phyloP scores from a whole-genome alignment of 768 basidiomycete species.

The Phaeolepiota aurea region DNA sequence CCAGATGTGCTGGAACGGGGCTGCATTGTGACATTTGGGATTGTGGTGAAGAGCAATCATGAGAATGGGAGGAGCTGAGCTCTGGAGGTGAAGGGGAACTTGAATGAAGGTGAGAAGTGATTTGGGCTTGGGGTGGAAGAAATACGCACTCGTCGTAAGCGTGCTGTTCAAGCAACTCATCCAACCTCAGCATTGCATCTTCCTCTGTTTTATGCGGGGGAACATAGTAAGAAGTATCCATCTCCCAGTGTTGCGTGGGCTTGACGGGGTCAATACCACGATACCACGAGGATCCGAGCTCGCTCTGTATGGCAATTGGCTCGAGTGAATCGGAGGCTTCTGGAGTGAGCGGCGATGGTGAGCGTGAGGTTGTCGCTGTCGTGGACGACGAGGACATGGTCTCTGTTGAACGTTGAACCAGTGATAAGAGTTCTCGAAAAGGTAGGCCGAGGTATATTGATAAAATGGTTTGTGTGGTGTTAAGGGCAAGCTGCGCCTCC shows the following conservation, averaged over 20 bases:
- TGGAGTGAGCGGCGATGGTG: constrained; percentile 65
- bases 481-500: background rate
- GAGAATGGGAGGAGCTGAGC: constrained; percentile 19
- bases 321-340: constrained; percentile 50
- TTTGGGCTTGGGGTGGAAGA: constrained; percentile 5
- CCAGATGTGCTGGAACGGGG: constrained; percentile 12
- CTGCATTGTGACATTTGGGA: constrained; percentile 16
- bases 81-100: constrained; percentile 25
- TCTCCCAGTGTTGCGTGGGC: constrained; percentile 34
- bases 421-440: constrained; percentile 9
- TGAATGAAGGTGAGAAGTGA: constrained; percentile 6
- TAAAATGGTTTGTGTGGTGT: constrained; percentile 1
- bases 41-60: constrained; percentile 21
- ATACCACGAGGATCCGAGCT: constrained; percentile 54
- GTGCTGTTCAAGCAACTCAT: constrained; percentile 67
- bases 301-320: constrained; percentile 40
- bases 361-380: constrained; percentile 52
- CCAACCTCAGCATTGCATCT: constrained; percentile 53
- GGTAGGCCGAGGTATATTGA: constrained; percentile 3
- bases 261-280: constrained; percentile 34
- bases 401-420: constrained; percentile 10
- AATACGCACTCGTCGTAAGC: constrained; percentile 66
- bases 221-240: constrained; percentile 27
- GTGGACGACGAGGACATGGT: constrained; percentile 55
- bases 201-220: constrained; percentile 38